These are phyloP conservation scores for Adansonia madagascariensis DNA, from an alignment of 441 rosid species.

Conservation along the genomic window DNA sequence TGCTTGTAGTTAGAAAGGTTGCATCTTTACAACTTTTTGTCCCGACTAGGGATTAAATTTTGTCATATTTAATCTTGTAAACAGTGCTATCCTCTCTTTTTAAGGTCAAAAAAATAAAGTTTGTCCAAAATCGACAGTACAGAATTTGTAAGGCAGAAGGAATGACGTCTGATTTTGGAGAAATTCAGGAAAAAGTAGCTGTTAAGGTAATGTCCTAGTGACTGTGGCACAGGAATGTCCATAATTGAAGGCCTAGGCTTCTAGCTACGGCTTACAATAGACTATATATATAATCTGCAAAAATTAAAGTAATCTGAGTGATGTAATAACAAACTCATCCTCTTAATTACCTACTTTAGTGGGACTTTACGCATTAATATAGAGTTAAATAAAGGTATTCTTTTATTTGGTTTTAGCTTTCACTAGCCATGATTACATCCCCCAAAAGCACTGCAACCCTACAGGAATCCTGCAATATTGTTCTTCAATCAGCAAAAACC, in stretches of 20 bases:
- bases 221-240: slow-evolving; percentile 21
- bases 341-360: slow-evolving; percentile 18
- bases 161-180: background rate
- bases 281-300: background rate
- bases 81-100: background rate
- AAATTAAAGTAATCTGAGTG: too few species aligned
- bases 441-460: slow-evolving; percentile 67
- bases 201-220: background rate
- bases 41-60: background rate
- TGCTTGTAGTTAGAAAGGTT: background rate
- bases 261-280: slow-evolving; percentile 13
- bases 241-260: background rate
- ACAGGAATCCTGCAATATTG: slow-evolving; percentile 56
- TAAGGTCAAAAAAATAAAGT: background rate
- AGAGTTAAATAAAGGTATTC: background rate
- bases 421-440: slow-evolving; percentile 55
- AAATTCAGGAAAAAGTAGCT: slow-evolving; percentile 1
- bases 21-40: background rate
- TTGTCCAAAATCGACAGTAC: slow-evolving; percentile 2
- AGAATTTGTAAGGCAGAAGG: slow-evolving; percentile 6
- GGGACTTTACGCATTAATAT: background rate
- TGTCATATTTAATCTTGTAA: background rate
- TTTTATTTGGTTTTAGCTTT: slow-evolving; percentile 38
- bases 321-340: background rate
- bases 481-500: slow-evolving; percentile 18